A percentile compares a stretch with the other conserved stretches of the same genome.
Evolutionary conservation across 805 yeast genomes (phyloP).

Genomic region (Yarrowia deformans): DNA sequence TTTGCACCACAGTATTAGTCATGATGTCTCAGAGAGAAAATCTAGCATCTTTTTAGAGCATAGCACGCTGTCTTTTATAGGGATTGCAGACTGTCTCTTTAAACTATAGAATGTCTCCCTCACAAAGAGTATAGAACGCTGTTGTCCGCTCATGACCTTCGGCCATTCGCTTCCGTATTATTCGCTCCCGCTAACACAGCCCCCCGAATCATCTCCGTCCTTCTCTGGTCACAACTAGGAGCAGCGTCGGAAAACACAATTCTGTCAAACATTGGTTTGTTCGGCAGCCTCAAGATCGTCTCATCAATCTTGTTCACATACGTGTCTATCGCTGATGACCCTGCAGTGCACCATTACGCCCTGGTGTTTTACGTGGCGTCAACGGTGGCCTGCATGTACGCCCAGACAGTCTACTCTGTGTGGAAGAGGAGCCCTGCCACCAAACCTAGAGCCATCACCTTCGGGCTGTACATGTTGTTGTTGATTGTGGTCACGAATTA

Average conservation of each 20-base stretch:
- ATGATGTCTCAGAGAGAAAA: too few species aligned
- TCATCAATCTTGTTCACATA: constrained; percentile 14
- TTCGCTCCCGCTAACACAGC: constrained; percentile 5
- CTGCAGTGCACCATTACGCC: constrained; percentile 17
- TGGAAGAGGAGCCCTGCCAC: constrained; percentile 26
- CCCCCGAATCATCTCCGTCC: constrained; percentile 12
- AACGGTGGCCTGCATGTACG: constrained; percentile 23
- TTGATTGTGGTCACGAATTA: constrained; percentile 52
- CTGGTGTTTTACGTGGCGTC: constrained; percentile 26
- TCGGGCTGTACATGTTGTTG: constrained; percentile 22
- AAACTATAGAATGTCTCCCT: too few species aligned
- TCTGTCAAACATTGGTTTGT: constrained; percentile 29
- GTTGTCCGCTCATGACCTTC: background rate
- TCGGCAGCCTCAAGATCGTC: constrained; percentile 10
- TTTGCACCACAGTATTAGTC: too few species aligned
- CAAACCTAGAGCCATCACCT: constrained; percentile 22
- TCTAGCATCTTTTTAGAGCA: too few species aligned
- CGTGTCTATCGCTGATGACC: constrained; percentile 27
- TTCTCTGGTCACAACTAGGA: constrained; percentile 33
- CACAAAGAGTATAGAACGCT: background rate
- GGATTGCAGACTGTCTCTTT: too few species aligned
- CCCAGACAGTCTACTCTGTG: constrained; percentile 40
- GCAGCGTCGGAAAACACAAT: constrained; percentile 11
- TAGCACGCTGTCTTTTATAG: too few species aligned
- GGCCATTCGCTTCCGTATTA: background rate